Base-by-base conservation (phyloP, 306 rosid genomes). In the Vigna trinervia region DNA sequence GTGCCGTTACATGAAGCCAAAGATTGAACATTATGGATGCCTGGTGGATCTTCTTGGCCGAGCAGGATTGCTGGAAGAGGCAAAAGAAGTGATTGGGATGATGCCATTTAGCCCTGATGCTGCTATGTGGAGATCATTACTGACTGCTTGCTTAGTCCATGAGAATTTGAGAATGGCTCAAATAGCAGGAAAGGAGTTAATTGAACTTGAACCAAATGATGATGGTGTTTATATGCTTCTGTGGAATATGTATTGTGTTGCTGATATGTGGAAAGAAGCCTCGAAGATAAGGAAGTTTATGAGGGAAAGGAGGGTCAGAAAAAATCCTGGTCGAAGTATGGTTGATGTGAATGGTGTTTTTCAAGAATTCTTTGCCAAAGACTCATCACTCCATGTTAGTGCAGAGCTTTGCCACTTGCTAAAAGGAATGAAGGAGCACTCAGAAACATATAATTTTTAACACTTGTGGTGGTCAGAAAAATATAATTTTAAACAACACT, bases 221-320 rank as follows among this genome's bases (percentile, higher is more conserved):
- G 75, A 71, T 66, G 79, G 84, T 2, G 56, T 80, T 54, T 56
- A 56, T 34, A 52, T 71, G 65, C 78, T 79, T 71, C 50, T 72
- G 7, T 79, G 82, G 77, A 79, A 61, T 79, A 45, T 52, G 38
- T 79, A 38, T 51, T 61, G 17, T 51, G 71, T 69, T 22, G 72
- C 77, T 20, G 71, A 71, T 43, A 80, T 71, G 83, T 73, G 83
- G 83, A 73, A 73, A 28, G 79, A 80, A 45, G 79, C 74, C 28
- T 73, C 57, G 10, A 61, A 73, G 39, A n/a, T 80, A 64, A 80
- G 79, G 69, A 73, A 53, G 71, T 23, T 15, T 46, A 66, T 80
- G 70, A 66, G 48, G 62, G 38, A n/a, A 56, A 28, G 45, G 28
- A 74, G 69, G 62, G 36, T 66, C 57, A 66, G 50, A 45, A 80